These are phyloP conservation scores for Jaminaea rosea DNA, from an alignment of 1,284 basidiomycete species.

Conservation along the genomic window DNA sequence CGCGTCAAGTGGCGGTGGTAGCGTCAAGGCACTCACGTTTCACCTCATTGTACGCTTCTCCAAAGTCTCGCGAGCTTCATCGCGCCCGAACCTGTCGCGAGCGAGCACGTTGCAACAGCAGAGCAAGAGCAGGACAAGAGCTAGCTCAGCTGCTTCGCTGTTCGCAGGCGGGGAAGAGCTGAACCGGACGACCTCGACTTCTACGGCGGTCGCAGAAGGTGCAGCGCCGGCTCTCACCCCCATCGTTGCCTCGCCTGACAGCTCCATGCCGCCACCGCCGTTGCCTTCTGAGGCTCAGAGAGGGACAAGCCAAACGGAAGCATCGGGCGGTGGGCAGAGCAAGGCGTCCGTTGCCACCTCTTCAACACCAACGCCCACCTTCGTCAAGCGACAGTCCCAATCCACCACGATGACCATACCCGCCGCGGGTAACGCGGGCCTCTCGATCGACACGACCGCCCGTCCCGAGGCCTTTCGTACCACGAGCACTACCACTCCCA, in stretches of 20 bases:
- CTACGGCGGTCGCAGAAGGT: not conserved
- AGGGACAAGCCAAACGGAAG: not conserved
- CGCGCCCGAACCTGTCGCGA: slow-evolving; percentile 15
- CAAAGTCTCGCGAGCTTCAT: slow-evolving; percentile 11
- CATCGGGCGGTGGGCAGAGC: not conserved
- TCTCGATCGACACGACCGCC: slow-evolving; percentile 25
- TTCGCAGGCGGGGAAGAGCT: not conserved
- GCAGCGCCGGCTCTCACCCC: not conserved
- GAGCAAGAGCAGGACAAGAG: not conserved
- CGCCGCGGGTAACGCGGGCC: slow-evolving; percentile 7
- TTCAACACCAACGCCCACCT: not conserved
- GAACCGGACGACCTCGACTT: too few species aligned
- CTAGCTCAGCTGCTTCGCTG: not conserved
- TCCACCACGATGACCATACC: not conserved
- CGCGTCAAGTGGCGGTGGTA: not conserved
- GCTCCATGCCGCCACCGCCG: not conserved
- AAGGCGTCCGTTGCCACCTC: not conserved
- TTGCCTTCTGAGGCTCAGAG: not conserved
- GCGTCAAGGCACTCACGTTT: slow-evolving; percentile 20
- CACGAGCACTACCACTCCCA: slow-evolving; percentile 6
- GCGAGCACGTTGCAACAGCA: slow-evolving; percentile 1
- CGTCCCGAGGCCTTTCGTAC: slow-evolving; percentile 18
- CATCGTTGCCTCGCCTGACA: not conserved
- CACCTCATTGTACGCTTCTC: slow-evolving; percentile 35
- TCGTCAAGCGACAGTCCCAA: not conserved